phyloP scores from a whole-genome alignment of 2,329 filamentous ascomycete species.

The Annulohypoxylon truncatum region DNA sequence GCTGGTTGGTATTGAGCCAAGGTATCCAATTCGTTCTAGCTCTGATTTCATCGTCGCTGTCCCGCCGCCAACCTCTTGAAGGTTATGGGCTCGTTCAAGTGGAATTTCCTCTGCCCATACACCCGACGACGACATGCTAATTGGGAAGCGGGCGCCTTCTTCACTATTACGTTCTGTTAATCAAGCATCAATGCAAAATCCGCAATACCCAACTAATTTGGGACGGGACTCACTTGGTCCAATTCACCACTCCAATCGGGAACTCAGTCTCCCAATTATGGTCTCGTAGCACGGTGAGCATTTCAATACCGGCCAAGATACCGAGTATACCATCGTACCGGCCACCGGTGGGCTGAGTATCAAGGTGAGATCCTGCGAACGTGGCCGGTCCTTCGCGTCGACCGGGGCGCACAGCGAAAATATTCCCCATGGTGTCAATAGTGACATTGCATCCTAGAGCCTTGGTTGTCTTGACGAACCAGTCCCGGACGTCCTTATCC shows the following conservation, averaged over 20 bases:
- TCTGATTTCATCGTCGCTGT: slow-evolving; percentile 74
- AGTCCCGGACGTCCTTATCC: slow-evolving; percentile 78
- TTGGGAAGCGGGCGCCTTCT: slow-evolving; percentile 83
- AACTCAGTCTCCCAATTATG: slow-evolving; percentile 75
- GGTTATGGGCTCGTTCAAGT: slow-evolving; percentile 67
- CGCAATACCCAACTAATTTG: not conserved
- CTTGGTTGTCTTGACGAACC: slow-evolving; percentile 75
- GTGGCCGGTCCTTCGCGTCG: slow-evolving; percentile 69
- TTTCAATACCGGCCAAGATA: slow-evolving; percentile 78
- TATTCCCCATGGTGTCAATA: slow-evolving; percentile 82
- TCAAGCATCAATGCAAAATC: not conserved
- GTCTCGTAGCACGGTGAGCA: slow-evolving; percentile 75
- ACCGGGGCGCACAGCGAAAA: slow-evolving; percentile 78
- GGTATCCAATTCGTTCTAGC: slow-evolving; percentile 76
- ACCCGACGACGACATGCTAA: slow-evolving; percentile 78
- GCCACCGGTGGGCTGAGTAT: slow-evolving; percentile 73
- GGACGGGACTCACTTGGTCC: slow-evolving; percentile 67
- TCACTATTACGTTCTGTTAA: slow-evolving; percentile 62
- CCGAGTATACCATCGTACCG: slow-evolving; percentile 83
- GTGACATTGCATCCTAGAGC: slow-evolving; percentile 74
- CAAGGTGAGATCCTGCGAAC: slow-evolving; percentile 76
- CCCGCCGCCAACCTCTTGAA: slow-evolving; percentile 70
- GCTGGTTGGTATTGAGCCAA: slow-evolving; percentile 68
- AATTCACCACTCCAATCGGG: slow-evolving; percentile 80
- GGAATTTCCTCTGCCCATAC: slow-evolving; percentile 80